Percentiles rank a stretch among this genome's conserved stretches.
Conservation (phyloP, 2,329 filamentous ascomycete species). For the Hirsutella rhossiliensis region DNA sequence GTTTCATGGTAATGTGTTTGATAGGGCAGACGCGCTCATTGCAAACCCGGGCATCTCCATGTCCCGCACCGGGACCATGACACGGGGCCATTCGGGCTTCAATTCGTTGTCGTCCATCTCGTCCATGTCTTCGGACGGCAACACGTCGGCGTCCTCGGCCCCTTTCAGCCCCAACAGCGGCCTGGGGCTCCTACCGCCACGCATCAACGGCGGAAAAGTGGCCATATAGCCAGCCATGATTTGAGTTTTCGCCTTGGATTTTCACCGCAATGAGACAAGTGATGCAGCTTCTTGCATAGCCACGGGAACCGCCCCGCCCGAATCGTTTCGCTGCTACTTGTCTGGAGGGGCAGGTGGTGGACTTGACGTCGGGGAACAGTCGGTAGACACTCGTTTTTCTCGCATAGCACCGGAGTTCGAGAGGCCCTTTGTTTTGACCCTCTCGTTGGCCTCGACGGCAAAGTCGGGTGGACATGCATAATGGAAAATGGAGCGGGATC, state of each 20-base stretch:
- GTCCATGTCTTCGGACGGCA: constrained; percentile 28
- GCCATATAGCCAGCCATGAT: constrained; percentile 16
- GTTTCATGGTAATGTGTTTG: constrained; percentile 47
- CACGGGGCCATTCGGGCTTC: constrained; percentile 26
- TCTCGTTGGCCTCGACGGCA: background rate
- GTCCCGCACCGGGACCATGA: constrained; percentile 36
- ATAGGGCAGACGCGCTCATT: constrained; percentile 45
- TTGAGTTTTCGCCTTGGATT: constrained; percentile 1
- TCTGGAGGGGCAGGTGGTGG: too few species aligned
- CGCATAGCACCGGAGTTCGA: constrained; percentile 13
- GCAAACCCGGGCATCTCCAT: constrained; percentile 46
- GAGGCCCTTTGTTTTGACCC: background rate
- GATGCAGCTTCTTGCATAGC: constrained; percentile 4
- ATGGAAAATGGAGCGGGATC: background rate
- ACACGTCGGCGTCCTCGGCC: constrained; percentile 16
- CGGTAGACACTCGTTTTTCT: constrained; percentile 1
- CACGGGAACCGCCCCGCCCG: background rate
- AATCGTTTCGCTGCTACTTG: too few species aligned
- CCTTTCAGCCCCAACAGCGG: constrained; percentile 19
- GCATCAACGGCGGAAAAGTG: constrained; percentile 25
- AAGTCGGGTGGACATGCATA: background rate
- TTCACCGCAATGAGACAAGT: too few species aligned
- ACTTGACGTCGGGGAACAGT: background rate
- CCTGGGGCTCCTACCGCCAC: constrained; percentile 18
- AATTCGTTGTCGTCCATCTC: constrained; percentile 28